These are phyloP conservation scores for Tricholoma matsutake DNA, from an alignment of 768 basidiomycete genomes.

Conservation along the genomic window DNA sequence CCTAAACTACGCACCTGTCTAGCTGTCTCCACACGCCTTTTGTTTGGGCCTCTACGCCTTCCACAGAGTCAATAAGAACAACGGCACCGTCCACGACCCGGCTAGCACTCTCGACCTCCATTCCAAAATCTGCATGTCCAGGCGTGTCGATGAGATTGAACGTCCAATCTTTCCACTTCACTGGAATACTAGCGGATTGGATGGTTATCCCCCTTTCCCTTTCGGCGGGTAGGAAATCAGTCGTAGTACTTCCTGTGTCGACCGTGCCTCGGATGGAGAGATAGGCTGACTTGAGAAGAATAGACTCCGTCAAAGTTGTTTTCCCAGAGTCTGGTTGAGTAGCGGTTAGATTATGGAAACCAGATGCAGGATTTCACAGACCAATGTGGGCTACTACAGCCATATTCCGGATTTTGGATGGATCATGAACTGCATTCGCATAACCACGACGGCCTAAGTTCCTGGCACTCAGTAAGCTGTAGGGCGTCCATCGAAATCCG, in stretches of 20 bases:
- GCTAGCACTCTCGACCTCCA: constrained; percentile 94
- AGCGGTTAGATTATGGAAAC: neutral
- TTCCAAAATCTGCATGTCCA: constrained; percentile 93
- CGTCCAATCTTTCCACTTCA: constrained; percentile 79
- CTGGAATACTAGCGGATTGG: constrained; percentile 88
- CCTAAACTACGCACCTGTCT: constrained; percentile 59
- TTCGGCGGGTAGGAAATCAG: constrained; percentile 87
- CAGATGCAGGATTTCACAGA: constrained; percentile 27
- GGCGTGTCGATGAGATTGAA: constrained; percentile 91
- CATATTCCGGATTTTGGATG: constrained; percentile 64
- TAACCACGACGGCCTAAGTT: constrained; percentile 21
- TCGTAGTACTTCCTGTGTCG: constrained; percentile 87
- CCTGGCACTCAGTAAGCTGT: constrained; percentile 4
- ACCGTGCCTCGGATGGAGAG: constrained; percentile 75
- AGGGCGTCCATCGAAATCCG: constrained; percentile 16
- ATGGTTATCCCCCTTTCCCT: constrained; percentile 90
- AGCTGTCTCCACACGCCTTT: constrained; percentile 87
- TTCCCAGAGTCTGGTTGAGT: constrained; percentile 72
- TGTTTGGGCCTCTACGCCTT: constrained; percentile 89
- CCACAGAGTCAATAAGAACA: constrained; percentile 85
- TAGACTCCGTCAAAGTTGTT: constrained; percentile 86
- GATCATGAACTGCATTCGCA: constrained; percentile 32
- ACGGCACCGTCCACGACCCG: constrained; percentile 88
- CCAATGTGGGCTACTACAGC: constrained; percentile 90
- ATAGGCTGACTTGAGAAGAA: constrained; percentile 72